Conservation (phyloP, 768 basidiomycete genomes). For the Suillus subalutaceus region DNA sequence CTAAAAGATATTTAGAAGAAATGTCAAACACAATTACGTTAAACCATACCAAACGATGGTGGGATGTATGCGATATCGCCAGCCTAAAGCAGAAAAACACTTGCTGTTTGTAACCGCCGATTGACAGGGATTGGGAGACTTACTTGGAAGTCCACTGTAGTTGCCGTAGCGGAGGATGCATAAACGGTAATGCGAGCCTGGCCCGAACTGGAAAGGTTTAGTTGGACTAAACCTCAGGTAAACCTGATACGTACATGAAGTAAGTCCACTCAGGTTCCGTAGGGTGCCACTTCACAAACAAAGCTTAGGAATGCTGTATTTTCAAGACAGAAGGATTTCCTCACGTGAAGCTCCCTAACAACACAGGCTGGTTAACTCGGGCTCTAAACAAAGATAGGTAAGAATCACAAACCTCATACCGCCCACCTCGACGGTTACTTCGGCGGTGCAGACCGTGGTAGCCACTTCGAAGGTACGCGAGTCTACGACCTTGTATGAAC, state of each 20-base stretch:
- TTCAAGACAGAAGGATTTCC: slow-evolving; percentile 17
- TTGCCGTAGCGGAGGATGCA: slow-evolving; percentile 41
- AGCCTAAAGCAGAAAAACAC: slow-evolving; percentile 25
- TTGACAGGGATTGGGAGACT: neutral
- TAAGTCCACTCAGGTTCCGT: slow-evolving; percentile 53
- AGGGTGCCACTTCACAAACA: slow-evolving; percentile 48
- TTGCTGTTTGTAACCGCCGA: neutral
- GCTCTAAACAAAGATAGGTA: neutral
- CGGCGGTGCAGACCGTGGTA: slow-evolving; percentile 56
- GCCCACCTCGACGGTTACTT: slow-evolving; percentile 61
- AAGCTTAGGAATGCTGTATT: neutral
- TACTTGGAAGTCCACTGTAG: slow-evolving; percentile 50
- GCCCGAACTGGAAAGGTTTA: slow-evolving; percentile 34
- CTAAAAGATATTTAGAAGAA: slow-evolving; percentile 28
- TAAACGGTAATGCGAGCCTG: slow-evolving; percentile 46
- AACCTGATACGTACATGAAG: slow-evolving; percentile 34
- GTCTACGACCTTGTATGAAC: slow-evolving; percentile 64
- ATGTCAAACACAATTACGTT: neutral
- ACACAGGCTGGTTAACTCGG: neutral
- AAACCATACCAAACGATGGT: slow-evolving; percentile 25
- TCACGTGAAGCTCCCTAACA: slow-evolving; percentile 48
- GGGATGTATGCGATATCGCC: slow-evolving; percentile 32
- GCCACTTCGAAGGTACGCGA: slow-evolving; percentile 54
- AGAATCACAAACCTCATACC: slow-evolving; percentile 51
- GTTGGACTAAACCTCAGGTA: neutral